Conservation (phyloP, 177 flowering plant genomes). For the Vitis hybrid region DNA sequence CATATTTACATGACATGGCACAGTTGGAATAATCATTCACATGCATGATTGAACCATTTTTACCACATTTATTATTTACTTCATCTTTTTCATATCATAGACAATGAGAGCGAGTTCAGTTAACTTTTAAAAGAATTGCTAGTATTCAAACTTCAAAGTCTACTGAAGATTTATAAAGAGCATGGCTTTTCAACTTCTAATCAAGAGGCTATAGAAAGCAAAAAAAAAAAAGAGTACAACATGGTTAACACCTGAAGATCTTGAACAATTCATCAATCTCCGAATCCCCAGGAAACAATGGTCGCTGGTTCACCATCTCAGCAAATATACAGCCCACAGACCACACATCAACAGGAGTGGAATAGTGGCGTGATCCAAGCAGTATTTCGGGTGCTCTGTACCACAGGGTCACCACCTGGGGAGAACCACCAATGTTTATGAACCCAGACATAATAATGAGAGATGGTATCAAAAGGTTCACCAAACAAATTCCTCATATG, state of each 20-base stretch:
- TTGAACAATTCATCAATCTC: constrained; percentile 72
- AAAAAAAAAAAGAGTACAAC: not conserved
- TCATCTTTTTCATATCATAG: not conserved
- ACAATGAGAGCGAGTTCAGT: not conserved
- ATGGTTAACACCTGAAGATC: constrained; percentile 53
- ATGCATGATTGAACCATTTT: not conserved
- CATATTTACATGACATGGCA: too few relatives aligned
- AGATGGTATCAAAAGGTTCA: not conserved
- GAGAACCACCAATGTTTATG: not conserved
- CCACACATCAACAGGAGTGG: constrained; percentile 78
- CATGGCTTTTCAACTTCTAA: not conserved
- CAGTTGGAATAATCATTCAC: not conserved
- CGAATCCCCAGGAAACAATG: constrained; percentile 76
- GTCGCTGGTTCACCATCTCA: constrained; percentile 72
- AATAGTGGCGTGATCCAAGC: constrained; percentile 74
- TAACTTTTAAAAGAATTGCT: not conserved
- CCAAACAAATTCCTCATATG: not conserved
- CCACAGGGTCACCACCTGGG: constrained; percentile 74
- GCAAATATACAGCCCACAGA: constrained; percentile 87
- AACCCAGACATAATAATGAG: not conserved
- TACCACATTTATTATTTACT: not conserved
- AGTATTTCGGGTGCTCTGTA: constrained; percentile 77
- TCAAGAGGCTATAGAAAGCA: not conserved
- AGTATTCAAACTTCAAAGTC: not conserved
- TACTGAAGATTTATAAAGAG: not conserved